Percentiles rank a stretch among this genome's conserved stretches.
These are phyloP conservation scores for Zasmidium angulare DNA, from an alignment of 2,329 filamentous ascomycete species.

Conservation along the genomic window DNA sequence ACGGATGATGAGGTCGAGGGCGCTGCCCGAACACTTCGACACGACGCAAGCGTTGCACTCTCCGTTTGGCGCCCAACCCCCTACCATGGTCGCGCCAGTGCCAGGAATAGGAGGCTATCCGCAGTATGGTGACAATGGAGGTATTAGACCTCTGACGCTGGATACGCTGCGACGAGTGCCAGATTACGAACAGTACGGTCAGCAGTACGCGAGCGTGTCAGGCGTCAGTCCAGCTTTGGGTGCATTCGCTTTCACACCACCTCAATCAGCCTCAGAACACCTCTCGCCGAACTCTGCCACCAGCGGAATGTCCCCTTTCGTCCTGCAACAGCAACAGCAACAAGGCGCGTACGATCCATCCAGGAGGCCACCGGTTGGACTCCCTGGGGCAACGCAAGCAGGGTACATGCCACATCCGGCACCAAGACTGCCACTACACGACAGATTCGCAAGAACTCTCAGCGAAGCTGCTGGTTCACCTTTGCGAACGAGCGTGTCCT, in stretches of 20 bases:
- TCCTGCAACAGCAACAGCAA: slow-evolving; percentile 35
- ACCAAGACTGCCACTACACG: slow-evolving; percentile 45
- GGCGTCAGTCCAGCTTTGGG: slow-evolving; percentile 68
- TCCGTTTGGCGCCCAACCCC: slow-evolving; percentile 47
- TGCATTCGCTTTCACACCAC: slow-evolving; percentile 63
- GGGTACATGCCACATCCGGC: slow-evolving; percentile 33
- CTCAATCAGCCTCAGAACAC: slow-evolving; percentile 50
- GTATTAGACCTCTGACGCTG: slow-evolving; percentile 67
- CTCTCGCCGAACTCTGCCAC: slow-evolving; percentile 45
- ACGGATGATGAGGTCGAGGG: slow-evolving; percentile 60
- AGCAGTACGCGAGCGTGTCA: slow-evolving; percentile 59
- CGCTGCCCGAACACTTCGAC: slow-evolving; percentile 60
- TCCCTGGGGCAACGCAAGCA: slow-evolving; percentile 15
- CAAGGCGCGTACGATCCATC: slow-evolving; percentile 25
- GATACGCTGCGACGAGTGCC: slow-evolving; percentile 65
- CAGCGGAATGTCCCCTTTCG: slow-evolving; percentile 39
- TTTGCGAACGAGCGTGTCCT: slow-evolving; percentile 48
- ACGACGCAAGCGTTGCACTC: slow-evolving; percentile 60
- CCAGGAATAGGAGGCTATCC: slow-evolving; percentile 45
- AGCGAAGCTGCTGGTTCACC: slow-evolving; percentile 47
- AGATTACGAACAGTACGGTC: slow-evolving; percentile 63
- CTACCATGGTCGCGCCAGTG: slow-evolving; percentile 50
- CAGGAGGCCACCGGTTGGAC: slow-evolving; percentile 21
- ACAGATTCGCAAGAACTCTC: slow-evolving; percentile 41
- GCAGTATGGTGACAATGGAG: slow-evolving; percentile 53